phyloP scores from a whole-genome alignment of 1,139 yeast genomes.

The Geotrichum candidum region DNA sequence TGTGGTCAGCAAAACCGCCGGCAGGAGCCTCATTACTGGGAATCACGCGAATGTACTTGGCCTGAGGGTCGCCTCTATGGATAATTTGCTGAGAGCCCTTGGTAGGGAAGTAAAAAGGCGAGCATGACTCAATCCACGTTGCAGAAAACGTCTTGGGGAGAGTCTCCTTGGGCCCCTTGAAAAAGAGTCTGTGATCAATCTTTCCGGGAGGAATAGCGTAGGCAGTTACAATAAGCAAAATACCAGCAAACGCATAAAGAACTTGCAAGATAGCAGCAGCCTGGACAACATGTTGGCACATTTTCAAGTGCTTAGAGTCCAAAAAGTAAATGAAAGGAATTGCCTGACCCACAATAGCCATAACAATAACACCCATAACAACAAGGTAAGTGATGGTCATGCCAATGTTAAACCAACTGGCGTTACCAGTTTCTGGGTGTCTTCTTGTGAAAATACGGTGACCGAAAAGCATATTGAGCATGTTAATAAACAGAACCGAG shows the following conservation, averaged over 20 bases:
- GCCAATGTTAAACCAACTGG: constrained; percentile 46
- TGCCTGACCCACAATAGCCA: constrained; percentile 64
- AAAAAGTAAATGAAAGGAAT: constrained; percentile 59
- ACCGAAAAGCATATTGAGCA: constrained; percentile 58
- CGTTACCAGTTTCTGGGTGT: constrained; percentile 70
- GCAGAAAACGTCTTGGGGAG: constrained; percentile 57
- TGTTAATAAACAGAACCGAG: constrained; percentile 37
- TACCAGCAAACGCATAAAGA: constrained; percentile 54
- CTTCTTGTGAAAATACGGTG: constrained; percentile 78
- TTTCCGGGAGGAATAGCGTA: constrained; percentile 53
- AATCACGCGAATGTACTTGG: constrained; percentile 41
- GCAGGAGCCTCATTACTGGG: constrained; percentile 39
- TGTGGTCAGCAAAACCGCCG: constrained; percentile 33
- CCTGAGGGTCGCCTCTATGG: constrained; percentile 44
- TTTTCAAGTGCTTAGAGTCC: constrained; percentile 41
- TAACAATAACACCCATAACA: constrained; percentile 53
- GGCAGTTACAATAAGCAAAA: constrained; percentile 46
- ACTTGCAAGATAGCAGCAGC: constrained; percentile 53
- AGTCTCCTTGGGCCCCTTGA: constrained; percentile 20
- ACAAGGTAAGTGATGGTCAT: constrained; percentile 50
- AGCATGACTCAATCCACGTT: constrained; percentile 68
- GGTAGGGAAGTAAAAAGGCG: constrained; percentile 39
- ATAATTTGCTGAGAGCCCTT: constrained; percentile 25
- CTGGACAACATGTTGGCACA: constrained; percentile 53
- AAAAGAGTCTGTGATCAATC: constrained; percentile 46